phyloP scores from a whole-genome alignment of 2,329 filamentous ascomycete genomes.

The Emergomyces pasteurianus region DNA sequence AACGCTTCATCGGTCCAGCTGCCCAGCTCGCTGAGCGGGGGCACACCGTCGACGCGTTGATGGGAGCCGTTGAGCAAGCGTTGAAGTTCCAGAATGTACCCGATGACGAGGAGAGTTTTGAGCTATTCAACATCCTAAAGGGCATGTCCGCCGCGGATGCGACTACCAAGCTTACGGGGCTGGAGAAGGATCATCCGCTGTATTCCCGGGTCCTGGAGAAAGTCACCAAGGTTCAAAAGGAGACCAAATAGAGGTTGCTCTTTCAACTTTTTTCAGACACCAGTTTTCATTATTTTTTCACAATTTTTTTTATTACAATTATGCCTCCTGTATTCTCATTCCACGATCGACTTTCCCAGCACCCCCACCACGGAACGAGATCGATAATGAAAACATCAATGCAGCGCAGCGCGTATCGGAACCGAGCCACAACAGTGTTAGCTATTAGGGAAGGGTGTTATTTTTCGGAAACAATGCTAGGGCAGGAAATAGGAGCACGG shows the following conservation, averaged over 20 bases:
- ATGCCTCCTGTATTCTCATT: neutral
- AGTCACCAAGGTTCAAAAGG: constrained; percentile 67
- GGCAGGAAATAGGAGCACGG: neutral
- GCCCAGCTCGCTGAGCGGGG: constrained; percentile 75
- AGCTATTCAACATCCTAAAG: constrained; percentile 77
- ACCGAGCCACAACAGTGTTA: neutral
- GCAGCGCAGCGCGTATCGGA: neutral
- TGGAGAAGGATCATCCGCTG: constrained; percentile 65
- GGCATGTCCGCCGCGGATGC: constrained; percentile 60
- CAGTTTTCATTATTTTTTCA: neutral
- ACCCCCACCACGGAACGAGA: too few species aligned
- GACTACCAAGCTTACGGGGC: constrained; percentile 67
- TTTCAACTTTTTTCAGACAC: neutral
- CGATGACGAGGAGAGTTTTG: constrained; percentile 76
- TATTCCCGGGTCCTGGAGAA: constrained; percentile 63
- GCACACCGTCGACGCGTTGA: constrained; percentile 57
- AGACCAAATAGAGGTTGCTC: constrained; percentile 23
- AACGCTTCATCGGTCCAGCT: constrained; percentile 90
- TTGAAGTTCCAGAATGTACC: constrained; percentile 93
- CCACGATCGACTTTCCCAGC: neutral
- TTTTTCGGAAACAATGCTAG: neutral
- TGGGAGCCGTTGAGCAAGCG: constrained; percentile 79
- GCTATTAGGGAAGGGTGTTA: neutral
- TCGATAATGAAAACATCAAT: neutral
- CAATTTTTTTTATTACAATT: neutral